These are phyloP conservation scores for Neofusicoccum parvum DNA, from an alignment of 2,329 filamentous ascomycete species.

Conservation along the genomic window DNA sequence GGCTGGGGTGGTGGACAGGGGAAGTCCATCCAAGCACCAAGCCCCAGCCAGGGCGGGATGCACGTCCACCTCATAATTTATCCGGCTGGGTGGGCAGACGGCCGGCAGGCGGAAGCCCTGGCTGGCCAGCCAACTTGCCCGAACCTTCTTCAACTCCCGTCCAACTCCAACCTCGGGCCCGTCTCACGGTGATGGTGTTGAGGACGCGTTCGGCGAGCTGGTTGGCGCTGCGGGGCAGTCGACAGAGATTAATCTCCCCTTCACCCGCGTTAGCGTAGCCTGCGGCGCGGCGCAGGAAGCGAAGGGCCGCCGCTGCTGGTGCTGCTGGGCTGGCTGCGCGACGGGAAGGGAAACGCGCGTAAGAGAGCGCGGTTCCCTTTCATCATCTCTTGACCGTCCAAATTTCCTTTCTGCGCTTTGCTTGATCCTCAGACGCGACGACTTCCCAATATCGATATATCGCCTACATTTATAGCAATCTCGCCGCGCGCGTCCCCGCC, in stretches of 20 bases:
- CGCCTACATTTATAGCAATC: conserved; percentile 6
- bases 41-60: conserved; percentile 2
- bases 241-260: conserved; percentile 6
- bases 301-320: background rate
- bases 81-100: conserved; percentile 8
- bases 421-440: background rate
- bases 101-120: background rate
- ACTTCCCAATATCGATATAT: background rate
- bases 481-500: background rate
- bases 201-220: background rate
- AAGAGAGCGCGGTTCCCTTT: conserved; percentile 1
- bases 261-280: conserved; percentile 1
- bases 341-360: background rate
- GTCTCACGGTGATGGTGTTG: background rate
- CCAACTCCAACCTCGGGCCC: background rate
- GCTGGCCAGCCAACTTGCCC: background rate
- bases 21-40: conserved; percentile 8
- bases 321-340: background rate
- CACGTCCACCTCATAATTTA: conserved; percentile 3
- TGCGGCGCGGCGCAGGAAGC: conserved; percentile 3
- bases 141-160: background rate
- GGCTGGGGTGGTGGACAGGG: conserved; percentile 3
- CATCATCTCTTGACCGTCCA: background rate
- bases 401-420: background rate
- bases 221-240: conserved; percentile 10